Base-by-base conservation (phyloP, 371 early-diverging fungal species). In the Coemansia sp. region DNA sequence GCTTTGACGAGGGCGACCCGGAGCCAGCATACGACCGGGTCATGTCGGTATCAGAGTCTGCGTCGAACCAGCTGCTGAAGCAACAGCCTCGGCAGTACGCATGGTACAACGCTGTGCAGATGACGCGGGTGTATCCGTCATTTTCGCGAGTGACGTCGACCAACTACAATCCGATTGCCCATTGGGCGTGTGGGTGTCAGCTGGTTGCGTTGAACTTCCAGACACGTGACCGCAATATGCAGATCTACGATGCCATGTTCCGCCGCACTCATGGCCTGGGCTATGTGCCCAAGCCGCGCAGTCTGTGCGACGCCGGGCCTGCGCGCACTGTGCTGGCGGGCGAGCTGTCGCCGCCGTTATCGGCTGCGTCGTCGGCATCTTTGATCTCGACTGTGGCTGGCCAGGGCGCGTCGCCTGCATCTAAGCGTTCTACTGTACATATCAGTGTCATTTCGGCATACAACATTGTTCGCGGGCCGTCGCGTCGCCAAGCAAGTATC, bases 181-280 rank as follows among this genome's bases (percentile, higher is more conserved):
- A 89, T 68, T 94, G 94, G 94, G 79, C 80, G 5, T 80, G 77
- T 3, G 94, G 94, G 2, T 82, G 82, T 37, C 94, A 94, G 80
- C 80, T 94, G 82, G 94, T 93, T 3, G 94, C 94, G 1, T 74
- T 94, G 67, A 94, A 94, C 81, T 91, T 84, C 62, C 94, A 94
- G 67, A 91, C 86, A 7, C 81, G 82, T 66, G 91, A 90, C 72
- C 78, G 84, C 48, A 85, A 86, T 47, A 86, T 91, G 88, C 86
- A 88, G 68, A 73, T 94, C 53, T 89, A 93, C 78, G 75, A 80
- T 23, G 93, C 90, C 21, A 80, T 94, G 85, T 94, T 94, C 69
- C 67, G 61, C 2, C 74, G 83, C 59, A 89, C 90, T 69, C 86
- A 85, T 2, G 78, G 83, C 37, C 80, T 83, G 47, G 94, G 94